Base-by-base conservation (phyloP, 2,329 filamentous ascomycete genomes). In the Pseudogymnoascus sp. region DNA sequence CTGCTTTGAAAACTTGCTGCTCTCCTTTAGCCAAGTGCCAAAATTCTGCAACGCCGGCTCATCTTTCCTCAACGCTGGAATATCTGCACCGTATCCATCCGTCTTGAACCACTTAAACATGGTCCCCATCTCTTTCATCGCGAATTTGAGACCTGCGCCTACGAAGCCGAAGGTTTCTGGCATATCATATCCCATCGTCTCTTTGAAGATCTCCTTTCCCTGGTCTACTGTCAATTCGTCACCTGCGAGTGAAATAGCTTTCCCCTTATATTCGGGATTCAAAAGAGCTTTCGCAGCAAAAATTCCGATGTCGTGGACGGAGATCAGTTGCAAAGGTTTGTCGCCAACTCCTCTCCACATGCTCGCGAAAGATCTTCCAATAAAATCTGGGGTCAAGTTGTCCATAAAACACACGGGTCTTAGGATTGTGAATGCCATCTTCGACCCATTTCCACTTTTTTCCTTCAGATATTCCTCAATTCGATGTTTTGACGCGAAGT, bases 331-430 rank as follows among this genome's bases (percentile, higher is more conserved):
- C 28, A 77, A 62, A 31, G 71, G 73, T 11, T 74, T 75, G 10
- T 70, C 65, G 14, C 77, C 62, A 25, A 66, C 67, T 36, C 73
- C 64, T 59, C 67, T 67, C 73, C 73, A 76, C 44, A 69, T 67
- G 0, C 73, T 73, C 3, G 68, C 44, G n/a, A 77, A 74, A 2
- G 75, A 63, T 40, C 70, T 73, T 12, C 70, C 71, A 3, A 69
- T 1, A 64, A 77, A 74, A 5, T 70, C 68, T 1, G 67, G 66
- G 6, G 69, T 67, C 34, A 77, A 69, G 64, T 77, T 77, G 1
- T 85, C 82, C 71, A 82, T 79, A 72, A 85, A 86, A 0, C 78
- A 80, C 0, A 79, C 77, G 0, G 83, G 83, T 2, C 82, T 77
- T 4, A 85, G 73, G 46, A 85, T 80, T 0, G 81, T 82, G 76